Base-by-base conservation (phyloP, 805 yeast species). In the Ascoidea rubescens region DNA sequence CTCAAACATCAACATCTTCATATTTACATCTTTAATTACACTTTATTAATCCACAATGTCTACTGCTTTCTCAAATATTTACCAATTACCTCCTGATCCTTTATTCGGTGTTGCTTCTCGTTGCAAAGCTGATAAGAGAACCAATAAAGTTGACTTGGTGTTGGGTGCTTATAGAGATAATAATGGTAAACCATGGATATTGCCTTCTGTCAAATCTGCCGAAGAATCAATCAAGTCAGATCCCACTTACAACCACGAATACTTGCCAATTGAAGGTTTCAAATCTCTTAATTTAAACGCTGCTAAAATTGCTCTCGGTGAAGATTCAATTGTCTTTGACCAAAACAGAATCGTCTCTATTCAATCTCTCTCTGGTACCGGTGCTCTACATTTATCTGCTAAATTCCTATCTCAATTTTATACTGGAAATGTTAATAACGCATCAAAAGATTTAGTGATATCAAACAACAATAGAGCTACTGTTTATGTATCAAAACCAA, bases 361-460 rank as follows among this genome's bases (percentile, higher is more conserved):
- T 55, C 96, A 87, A 70, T 77, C 90, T 28, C 71, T 87, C 49
- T 82, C 91, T 21, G 96, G 96, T 55, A 87, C 96, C 12, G 96
- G 96, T 47, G 96, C 98, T 3, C 72, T 90, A 61, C 97, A 90
- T 62, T 70, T 90, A 21, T 21, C 28, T 3, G 28, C 28, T 21
- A 21, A 21, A 21, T 21, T 21, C 3, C 28, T 21, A 21, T 21
- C 28, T 21, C 28, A 21, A 21, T 21, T 21, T 21, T 21, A 21
- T 21, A 21, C 28, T 21, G 28, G 28, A 21, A 21, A 21, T 21
- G 28, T 21, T 21, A 21, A 21, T 21, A 21, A 21, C 28, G 28
- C 28, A 21, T 21, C 28, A 21, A 21, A 21, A 21, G 28, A 49
- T 4, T 60, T 70, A 54, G 68, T 47, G 30, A 73, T 90, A 21